Conservation (phyloP, 2,329 filamentous ascomycete genomes). For the Remersonia thermophila region DNA sequence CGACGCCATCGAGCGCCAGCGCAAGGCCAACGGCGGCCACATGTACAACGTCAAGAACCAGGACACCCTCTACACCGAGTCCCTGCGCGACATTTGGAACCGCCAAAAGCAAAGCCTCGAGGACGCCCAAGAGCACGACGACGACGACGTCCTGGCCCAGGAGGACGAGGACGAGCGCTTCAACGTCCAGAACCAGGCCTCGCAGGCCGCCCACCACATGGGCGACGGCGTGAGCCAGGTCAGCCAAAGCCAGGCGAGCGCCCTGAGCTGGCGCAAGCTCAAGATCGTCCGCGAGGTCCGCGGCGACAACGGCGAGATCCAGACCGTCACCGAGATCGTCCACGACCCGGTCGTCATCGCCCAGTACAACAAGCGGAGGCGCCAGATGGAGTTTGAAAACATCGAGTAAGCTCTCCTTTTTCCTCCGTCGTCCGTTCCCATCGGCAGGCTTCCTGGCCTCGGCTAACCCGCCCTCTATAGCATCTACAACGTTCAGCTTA, state of each 20-base stretch:
- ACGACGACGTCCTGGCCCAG: constrained; percentile 45
- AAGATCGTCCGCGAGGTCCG: constrained; percentile 57
- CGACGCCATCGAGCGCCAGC: constrained; percentile 76
- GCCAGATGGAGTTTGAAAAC: constrained; percentile 52
- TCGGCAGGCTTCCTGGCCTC: no score
- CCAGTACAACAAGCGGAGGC: constrained; percentile 71
- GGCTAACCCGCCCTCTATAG: no score
- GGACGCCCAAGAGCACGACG: constrained; percentile 55
- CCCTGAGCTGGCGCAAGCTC: constrained; percentile 52
- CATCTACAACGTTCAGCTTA: constrained; percentile 48
- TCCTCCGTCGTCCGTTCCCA: no score
- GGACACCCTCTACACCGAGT: constrained; percentile 81
- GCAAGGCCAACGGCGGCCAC: constrained; percentile 83
- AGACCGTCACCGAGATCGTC: constrained; percentile 51
- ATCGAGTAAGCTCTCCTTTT: no score
- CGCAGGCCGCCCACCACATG: constrained; percentile 49
- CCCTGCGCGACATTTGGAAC: constrained; percentile 86
- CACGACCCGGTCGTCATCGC: constrained; percentile 78
- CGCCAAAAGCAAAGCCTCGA: constrained; percentile 70
- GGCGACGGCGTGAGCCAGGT: constrained; percentile 77
- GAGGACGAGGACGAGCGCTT: constrained; percentile 56
- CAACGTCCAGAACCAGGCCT: constrained; percentile 57
- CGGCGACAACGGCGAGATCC: constrained; percentile 50
- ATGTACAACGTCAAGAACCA: constrained; percentile 96
- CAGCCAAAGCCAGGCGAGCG: constrained; percentile 57